Evolutionary conservation across 139 green algal species (phyloP).

Genomic region (Picocystis salinarum): DNA sequence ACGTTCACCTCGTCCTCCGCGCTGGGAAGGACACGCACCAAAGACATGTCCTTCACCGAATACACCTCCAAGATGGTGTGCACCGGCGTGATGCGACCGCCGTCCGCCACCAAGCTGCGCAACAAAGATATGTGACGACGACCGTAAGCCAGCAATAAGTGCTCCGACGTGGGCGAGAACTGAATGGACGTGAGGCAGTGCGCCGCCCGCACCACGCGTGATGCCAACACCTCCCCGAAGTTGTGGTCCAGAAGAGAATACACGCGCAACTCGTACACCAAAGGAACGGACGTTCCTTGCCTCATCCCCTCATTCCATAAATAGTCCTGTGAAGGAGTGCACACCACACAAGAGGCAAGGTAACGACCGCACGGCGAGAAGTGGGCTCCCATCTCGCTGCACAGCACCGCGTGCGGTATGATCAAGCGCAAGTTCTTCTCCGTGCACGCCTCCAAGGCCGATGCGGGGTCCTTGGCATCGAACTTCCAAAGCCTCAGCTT

Average conservation of each 20-base stretch:
- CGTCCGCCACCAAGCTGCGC: slow-evolving; percentile 43
- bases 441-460: slow-evolving; percentile 5
- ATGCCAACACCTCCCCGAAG: slow-evolving; percentile 29
- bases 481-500: slow-evolving; percentile 51
- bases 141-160: slow-evolving; percentile 80
- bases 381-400: slow-evolving; percentile 76
- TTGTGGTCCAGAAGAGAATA: slow-evolving; percentile 31
- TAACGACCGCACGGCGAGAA: slow-evolving; percentile 58
- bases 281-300: slow-evolving; percentile 1
- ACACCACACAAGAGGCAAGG: slow-evolving; percentile 51
- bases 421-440: slow-evolving; percentile 16
- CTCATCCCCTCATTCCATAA: background rate
- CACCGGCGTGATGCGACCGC: slow-evolving; percentile 33
- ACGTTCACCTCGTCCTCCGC: slow-evolving; percentile 81
- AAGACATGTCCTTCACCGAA: slow-evolving; percentile 34
- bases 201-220: slow-evolving; percentile 46
- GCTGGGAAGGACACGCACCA: slow-evolving; percentile 55
- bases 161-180: slow-evolving; percentile 55
- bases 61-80: slow-evolving; percentile 71
- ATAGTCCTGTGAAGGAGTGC: slow-evolving; percentile 8
- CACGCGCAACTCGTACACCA: slow-evolving; percentile 56
- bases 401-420: slow-evolving; percentile 56
- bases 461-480: slow-evolving; percentile 13
- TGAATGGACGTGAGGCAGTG: slow-evolving; percentile 91
- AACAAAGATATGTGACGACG: slow-evolving; percentile 62